Evolutionary conservation across 495 filamentous ascomycete species (phyloP).

Genomic region (Clavariopsis aquatica): DNA sequence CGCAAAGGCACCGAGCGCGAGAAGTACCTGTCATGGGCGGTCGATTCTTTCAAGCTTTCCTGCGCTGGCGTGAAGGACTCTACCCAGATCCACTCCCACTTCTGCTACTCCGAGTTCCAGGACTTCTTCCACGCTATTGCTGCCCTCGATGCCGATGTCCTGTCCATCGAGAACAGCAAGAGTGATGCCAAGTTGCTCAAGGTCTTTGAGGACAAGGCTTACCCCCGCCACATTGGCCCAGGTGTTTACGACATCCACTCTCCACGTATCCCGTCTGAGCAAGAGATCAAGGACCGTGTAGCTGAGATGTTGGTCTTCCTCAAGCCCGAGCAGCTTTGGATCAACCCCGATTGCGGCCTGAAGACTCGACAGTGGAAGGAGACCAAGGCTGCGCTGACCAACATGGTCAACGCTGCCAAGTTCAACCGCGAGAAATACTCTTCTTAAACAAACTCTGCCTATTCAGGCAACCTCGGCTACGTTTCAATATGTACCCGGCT

Average conservation of each 20-base stretch:
- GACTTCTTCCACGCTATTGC: slow-evolving; percentile 99
- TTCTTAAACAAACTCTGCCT: slow-evolving; percentile 12
- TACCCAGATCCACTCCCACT: slow-evolving; percentile 99
- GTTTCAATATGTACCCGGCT: slow-evolving; percentile 15
- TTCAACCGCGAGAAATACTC: slow-evolving; percentile 85
- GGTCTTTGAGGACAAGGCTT: slow-evolving; percentile 95
- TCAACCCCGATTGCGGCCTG: slow-evolving; percentile 97
- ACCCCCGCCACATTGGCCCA: slow-evolving; percentile 95
- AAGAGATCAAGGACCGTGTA: slow-evolving; percentile 96
- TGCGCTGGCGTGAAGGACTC: slow-evolving; percentile 86
- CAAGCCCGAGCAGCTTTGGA: slow-evolving; percentile 93
- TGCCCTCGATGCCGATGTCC: slow-evolving; percentile 94
- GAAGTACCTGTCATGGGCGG: slow-evolving; percentile 93
- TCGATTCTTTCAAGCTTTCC: slow-evolving; percentile 92
- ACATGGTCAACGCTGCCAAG: slow-evolving; percentile 97
- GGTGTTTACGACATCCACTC: slow-evolving; percentile 99
- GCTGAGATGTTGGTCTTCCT: slow-evolving; percentile 91
- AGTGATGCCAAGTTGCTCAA: slow-evolving; percentile 97
- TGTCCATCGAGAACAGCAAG: slow-evolving; percentile 99
- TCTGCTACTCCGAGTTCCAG: slow-evolving; percentile 99
- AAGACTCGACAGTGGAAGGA: slow-evolving; percentile 97
- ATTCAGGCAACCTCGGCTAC: slow-evolving; percentile 7
- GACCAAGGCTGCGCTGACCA: slow-evolving; percentile 86
- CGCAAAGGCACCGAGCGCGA: slow-evolving; percentile 87
- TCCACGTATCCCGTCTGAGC: slow-evolving; percentile 88